These are phyloP conservation scores for Sophora flavescens DNA, from an alignment of 306 rosid species.

Conservation along the genomic window DNA sequence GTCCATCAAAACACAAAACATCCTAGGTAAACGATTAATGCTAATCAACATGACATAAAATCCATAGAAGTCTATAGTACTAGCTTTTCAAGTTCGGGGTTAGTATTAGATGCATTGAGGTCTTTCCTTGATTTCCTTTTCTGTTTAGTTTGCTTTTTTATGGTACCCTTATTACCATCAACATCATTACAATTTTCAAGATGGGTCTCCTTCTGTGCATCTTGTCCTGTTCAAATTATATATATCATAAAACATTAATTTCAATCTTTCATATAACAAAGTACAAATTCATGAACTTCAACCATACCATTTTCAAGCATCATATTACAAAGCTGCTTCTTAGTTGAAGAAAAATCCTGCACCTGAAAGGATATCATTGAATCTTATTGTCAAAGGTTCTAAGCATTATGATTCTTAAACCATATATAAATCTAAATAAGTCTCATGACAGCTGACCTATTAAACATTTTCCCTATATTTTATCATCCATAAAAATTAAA, in stretches of 20 bases:
- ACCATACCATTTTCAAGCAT: slow-evolving; percentile 47
- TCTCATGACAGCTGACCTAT: too few species aligned
- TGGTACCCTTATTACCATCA: neutral
- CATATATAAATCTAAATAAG: too few species aligned
- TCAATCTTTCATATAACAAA: slow-evolving; percentile 24
- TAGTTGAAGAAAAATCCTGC: slow-evolving; percentile 40
- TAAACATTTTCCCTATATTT: too few species aligned
- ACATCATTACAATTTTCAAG: slow-evolving; percentile 9
- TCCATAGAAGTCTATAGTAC: neutral
- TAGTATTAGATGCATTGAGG: slow-evolving; percentile 14
- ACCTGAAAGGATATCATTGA: slow-evolving; percentile 9
- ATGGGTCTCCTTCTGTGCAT: slow-evolving; percentile 22
- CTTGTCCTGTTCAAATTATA: slow-evolving; percentile 42
- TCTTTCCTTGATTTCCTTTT: too few species aligned
- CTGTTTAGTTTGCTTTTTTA: too few species aligned
- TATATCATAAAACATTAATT: slow-evolving; percentile 26
- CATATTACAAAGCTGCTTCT: slow-evolving; percentile 23
- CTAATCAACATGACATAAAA: slow-evolving; percentile 3
- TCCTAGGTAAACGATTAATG: neutral
- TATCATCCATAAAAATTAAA: too few species aligned
- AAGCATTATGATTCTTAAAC: neutral
- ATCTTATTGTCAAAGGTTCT: slow-evolving; percentile 10
- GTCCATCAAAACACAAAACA: neutral
- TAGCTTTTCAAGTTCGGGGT: slow-evolving; percentile 26
- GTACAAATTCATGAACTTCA: neutral